Base-by-base conservation (phyloP, 2,329 filamentous ascomycete genomes). In the Fusarium kyushuense region DNA sequence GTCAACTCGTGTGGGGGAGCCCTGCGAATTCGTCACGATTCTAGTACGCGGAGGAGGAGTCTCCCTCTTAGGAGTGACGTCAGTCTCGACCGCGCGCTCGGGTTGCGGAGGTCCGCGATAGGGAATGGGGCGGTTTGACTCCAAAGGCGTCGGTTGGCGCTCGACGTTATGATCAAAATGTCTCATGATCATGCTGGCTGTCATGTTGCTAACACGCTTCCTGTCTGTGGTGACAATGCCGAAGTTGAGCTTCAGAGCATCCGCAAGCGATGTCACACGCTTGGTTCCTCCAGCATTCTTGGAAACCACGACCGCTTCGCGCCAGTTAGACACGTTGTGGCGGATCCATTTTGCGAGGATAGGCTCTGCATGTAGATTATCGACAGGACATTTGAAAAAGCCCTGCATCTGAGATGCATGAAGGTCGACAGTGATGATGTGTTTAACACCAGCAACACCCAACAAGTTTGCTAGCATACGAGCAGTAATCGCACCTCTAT, bases 341-440 rank as follows among this genome's bases (percentile, higher is more conserved):
- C 91, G 90, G 74, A 99, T 97, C 96, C 96, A 99, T 73, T 93
- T 92, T 54, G 95, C 94, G 75, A 99, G 93, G 67, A 98, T 87
- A 17, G 96, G 95, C 79, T 99, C 96, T 52, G 96, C 96, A 74
- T 97, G 93, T 54, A 99, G 89, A 76, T 99, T 98, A 80, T 99
- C 96, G 63, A 99, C 95, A 0, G 96, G 96, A 73, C 95, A 97
- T 76, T 92, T 92, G 86, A 99, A 99, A 83, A 99, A 99, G 60
- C 96, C 96, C 82, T 99, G 96, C 93, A 98, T 98, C 83, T 98
- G 96, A n/a, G 92, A 94, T 54, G 92, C 92, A 82, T 99, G 96
- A 30, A 99, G 87, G 77, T 99, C 96, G 76, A 99, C 92, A 17
- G 96, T 99, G 75, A 99, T 94, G 78, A 99, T 92, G 83, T 99